phyloP scores from a whole-genome alignment of 768 basidiomycete genomes.

The Fistulinella prunicolor region DNA sequence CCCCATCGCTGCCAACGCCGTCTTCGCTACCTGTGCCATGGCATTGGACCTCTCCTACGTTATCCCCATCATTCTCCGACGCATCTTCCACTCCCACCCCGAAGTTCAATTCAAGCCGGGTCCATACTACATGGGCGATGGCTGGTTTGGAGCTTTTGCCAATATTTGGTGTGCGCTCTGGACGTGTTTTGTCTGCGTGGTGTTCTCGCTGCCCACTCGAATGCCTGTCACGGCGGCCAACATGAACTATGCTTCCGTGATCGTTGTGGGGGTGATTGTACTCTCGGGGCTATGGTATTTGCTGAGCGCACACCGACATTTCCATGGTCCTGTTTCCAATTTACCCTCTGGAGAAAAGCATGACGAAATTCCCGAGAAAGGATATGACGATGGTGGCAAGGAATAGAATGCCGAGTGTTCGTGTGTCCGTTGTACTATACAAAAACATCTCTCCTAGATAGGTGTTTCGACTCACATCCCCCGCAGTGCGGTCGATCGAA shows the following conservation, averaged over 20 bases:
- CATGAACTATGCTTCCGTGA: slow-evolving; percentile 52
- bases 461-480: not conserved
- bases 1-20: slow-evolving; percentile 54
- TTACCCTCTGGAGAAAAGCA: slow-evolving; percentile 22
- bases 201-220: slow-evolving; percentile 50
- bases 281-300: slow-evolving; percentile 49
- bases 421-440: not conserved
- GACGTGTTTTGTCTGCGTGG: slow-evolving; percentile 44
- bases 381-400: not conserved
- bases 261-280: slow-evolving; percentile 22
- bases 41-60: slow-evolving; percentile 53
- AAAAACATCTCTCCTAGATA: not conserved
- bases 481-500: no score
- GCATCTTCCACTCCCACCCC: slow-evolving; percentile 50
- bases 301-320: slow-evolving; percentile 50
- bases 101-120: slow-evolving; percentile 60
- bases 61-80: slow-evolving; percentile 53
- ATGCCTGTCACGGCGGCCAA: slow-evolving; percentile 46
- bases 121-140: slow-evolving; percentile 59
- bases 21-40: slow-evolving; percentile 57
- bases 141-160: slow-evolving; percentile 41
- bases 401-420: not conserved
- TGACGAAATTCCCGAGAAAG: slow-evolving; percentile 6
- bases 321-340: slow-evolving; percentile 58
- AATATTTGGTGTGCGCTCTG: slow-evolving; percentile 47